Percentiles rank a stretch among this genome's conserved stretches.
Evolutionary conservation across 768 basidiomycete genomes (phyloP).

Genomic region (Thelephora ganbajun): DNA sequence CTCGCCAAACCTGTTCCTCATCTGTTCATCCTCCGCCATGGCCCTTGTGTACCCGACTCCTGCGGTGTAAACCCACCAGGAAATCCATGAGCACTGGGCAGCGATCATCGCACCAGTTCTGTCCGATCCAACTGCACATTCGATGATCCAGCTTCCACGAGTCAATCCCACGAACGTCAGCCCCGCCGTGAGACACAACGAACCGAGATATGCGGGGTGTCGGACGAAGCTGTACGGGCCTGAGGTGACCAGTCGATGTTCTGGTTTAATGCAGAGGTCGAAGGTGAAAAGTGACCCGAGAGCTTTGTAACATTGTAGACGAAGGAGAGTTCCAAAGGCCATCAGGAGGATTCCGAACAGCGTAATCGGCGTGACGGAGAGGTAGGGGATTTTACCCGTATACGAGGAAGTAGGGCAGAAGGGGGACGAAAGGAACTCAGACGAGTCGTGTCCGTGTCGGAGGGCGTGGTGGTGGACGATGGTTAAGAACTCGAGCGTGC

Average conservation of each 20-base stretch:
- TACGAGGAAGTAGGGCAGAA: no score
- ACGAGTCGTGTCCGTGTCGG: no score
- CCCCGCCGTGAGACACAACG: conserved; percentile 7
- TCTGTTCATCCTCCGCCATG: conserved; percentile 13
- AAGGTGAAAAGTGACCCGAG: conserved; percentile 23
- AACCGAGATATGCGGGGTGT: conserved; percentile 21
- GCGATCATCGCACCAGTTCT: conserved; percentile 2
- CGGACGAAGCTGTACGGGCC: conserved; percentile 24
- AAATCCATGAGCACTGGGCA: conserved; percentile 3
- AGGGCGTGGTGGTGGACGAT: no score
- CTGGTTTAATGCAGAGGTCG: conserved; percentile 17
- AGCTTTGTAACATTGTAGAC: conserved; percentile 16
- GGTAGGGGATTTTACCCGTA: neutral
- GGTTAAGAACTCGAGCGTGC: no score
- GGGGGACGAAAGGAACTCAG: no score
- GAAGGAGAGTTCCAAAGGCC: conserved; percentile 5
- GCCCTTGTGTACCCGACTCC: conserved; percentile 1
- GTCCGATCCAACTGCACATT: conserved; percentile 5
- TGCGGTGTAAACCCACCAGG: conserved; percentile 6
- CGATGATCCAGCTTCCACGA: conserved; percentile 8
- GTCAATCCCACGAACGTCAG: conserved; percentile 8
- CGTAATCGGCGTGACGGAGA: conserved; percentile 2
- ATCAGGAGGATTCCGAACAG: conserved; percentile 5
- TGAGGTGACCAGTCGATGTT: conserved; percentile 18
- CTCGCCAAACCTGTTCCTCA: conserved; percentile 12